Base-by-base conservation (phyloP, 306 rosid species). In the Ormosia emarginata region DNA sequence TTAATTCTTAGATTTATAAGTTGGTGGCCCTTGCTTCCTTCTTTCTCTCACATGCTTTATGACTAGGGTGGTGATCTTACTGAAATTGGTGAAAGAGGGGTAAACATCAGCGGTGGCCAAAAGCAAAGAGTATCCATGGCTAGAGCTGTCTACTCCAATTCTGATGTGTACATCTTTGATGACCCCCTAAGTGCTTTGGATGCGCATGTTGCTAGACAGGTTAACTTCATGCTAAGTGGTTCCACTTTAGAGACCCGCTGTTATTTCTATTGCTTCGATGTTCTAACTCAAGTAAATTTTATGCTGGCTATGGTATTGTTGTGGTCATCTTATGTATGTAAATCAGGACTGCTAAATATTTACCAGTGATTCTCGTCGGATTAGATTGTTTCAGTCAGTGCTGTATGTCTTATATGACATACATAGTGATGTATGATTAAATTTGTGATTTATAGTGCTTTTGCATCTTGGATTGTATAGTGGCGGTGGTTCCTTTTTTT, bases 41-140 rank as follows among this genome's bases (percentile, higher is more conserved):
- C 53, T 72, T 65, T 70, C 53, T 75, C 44, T 66, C 7, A 71
- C 88, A 44, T 77, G 71, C 67, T 78, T 57, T 49, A 78, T 81
- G 44, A 69, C 64, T 57, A 92, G 97, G 99, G 98, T 29, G 89
- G 83, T 56, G 99, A 95, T 86, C 90, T 89, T 68, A 95, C 99
- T 71, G 99, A 95, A 85, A 95, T 95, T 79, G 99, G 99, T 18
- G 99, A 95, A 88, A 92, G 98, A 79, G 99, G 99, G 64, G 93
- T 95, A 33, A 95, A 95, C 86, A 93, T 95, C 74, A 95, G 99
- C 12, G 99, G 99, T 41, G 99, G 99, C 44, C 98, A 95, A 86
- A 95, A 92, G 91, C 98, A 93, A 75, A 94, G 99, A 77, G 95
- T 95, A 64, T 95, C 99, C 53, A 92, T 95, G 95, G 99, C 99